A percentile compares a stretch with the other conserved stretches of the same genome.
Conservation (phyloP, 129 eudicot genomes). For the Deinandra increscens region DNA sequence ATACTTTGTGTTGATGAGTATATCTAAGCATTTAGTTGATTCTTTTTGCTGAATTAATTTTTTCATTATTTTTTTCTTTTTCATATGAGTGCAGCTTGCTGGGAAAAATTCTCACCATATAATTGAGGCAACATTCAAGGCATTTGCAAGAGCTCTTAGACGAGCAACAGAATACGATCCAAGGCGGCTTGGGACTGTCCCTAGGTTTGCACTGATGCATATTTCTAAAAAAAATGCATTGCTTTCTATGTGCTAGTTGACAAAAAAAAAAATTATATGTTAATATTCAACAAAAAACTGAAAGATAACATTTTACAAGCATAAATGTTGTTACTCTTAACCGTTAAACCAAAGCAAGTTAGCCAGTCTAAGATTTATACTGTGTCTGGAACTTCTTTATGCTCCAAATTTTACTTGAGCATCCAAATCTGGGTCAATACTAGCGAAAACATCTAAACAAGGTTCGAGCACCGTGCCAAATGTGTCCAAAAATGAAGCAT, state of each 20-base stretch:
- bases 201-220: constrained; percentile 47
- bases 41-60: background rate
- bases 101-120: constrained; percentile 98
- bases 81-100: constrained; percentile 63
- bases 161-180: constrained; percentile 91
- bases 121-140: constrained; percentile 96
- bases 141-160: constrained; percentile 96
- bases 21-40: background rate
- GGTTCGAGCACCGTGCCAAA: no score
- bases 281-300: no score
- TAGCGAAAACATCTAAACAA: no score
- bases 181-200: constrained; percentile 76
- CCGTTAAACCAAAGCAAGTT: no score
- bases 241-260: background rate
- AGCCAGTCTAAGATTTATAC: no score
- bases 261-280: no score
- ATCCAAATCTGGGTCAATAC: no score
- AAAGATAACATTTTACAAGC: background rate
- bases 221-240: background rate
- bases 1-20: background rate
- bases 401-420: no score
- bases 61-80: background rate
- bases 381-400: no score
- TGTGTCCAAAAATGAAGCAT: no score
- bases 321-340: background rate